These are phyloP conservation scores for Elsinoe necatrix DNA, from an alignment of 2,329 filamentous ascomycete species.

Conservation along the genomic window DNA sequence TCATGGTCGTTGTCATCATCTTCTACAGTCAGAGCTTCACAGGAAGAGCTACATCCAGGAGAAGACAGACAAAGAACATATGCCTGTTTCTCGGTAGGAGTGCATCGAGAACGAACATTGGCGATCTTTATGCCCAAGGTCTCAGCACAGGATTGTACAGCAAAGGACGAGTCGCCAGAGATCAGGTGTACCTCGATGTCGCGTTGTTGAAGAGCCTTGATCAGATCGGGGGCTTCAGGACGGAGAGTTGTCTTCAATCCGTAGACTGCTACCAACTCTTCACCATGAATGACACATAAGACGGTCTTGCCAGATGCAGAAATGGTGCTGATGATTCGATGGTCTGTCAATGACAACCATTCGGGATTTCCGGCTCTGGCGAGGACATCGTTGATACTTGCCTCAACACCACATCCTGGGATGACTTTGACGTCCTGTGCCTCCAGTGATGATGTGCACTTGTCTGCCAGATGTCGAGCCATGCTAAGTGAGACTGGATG, in stretches of 20 bases:
- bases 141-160: conserved; percentile 42
- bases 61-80: conserved; percentile 37
- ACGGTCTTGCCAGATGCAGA: conserved; percentile 40
- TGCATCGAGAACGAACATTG: conserved; percentile 40
- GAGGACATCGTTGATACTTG: conserved; percentile 25
- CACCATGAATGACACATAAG: conserved; percentile 49
- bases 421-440: conserved; percentile 30
- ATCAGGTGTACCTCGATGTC: conserved; percentile 47
- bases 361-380: conserved; percentile 40
- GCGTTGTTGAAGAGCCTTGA: conserved; percentile 42
- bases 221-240: conserved; percentile 43
- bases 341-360: conserved; percentile 37
- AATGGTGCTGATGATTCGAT: conserved; percentile 28
- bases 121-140: conserved; percentile 32
- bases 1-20: background rate
- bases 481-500: conserved; percentile 26
- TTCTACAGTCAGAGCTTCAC: background rate
- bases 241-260: conserved; percentile 43
- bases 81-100: conserved; percentile 46
- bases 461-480: conserved; percentile 24
- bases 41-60: background rate
- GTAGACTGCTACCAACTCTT: conserved; percentile 39
- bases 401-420: conserved; percentile 39
- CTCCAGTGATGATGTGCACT: background rate
- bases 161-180: conserved; percentile 47